phyloP scores from a whole-genome alignment of 768 basidiomycete species.

The Leccinum boreale region DNA sequence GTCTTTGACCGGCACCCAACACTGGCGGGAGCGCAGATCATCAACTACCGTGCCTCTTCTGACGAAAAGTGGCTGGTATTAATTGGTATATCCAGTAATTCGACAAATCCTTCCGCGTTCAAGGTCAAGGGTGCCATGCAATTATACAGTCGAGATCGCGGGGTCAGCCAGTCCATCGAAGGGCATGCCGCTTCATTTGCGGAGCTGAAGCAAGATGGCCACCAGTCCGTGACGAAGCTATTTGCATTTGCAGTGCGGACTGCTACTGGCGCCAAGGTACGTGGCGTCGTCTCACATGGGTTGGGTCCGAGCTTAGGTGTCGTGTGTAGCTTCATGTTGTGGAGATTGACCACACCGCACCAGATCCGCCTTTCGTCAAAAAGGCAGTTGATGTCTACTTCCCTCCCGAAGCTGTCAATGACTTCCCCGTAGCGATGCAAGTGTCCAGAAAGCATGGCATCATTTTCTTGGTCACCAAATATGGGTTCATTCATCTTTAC shows the following conservation, averaged over 20 bases:
- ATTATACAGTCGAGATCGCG: slow-evolving; percentile 88
- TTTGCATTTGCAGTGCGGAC: slow-evolving; percentile 96
- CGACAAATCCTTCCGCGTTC: slow-evolving; percentile 92
- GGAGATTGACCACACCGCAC: slow-evolving; percentile 93
- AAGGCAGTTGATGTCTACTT: slow-evolving; percentile 99
- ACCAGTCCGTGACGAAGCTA: slow-evolving; percentile 80
- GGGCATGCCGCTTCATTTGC: slow-evolving; percentile 98
- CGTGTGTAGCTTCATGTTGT: slow-evolving; percentile 85
- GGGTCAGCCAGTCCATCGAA: slow-evolving; percentile 96
- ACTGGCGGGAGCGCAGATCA: slow-evolving; percentile 94
- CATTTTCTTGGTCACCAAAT: slow-evolving; percentile 96
- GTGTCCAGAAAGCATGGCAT: slow-evolving; percentile 97
- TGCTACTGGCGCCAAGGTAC: slow-evolving; percentile 95
- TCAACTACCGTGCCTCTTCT: slow-evolving; percentile 90
- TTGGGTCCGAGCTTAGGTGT: slow-evolving; percentile 7
- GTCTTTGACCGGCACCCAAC: slow-evolving; percentile 95
- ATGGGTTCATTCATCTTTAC: slow-evolving; percentile 98
- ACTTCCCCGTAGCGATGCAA: slow-evolving; percentile 99
- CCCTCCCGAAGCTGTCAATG: slow-evolving; percentile 95
- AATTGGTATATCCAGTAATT: slow-evolving; percentile 90
- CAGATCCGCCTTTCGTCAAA: slow-evolving; percentile 91
- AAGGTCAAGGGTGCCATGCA: slow-evolving; percentile 99
- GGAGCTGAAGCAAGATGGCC: slow-evolving; percentile 86
- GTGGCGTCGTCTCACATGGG: slow-evolving; percentile 18
- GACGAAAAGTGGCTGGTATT: slow-evolving; percentile 99